These are phyloP conservation scores for Arthrobotrys conoides DNA, from an alignment of 2,329 filamentous ascomycete species.

Conservation along the genomic window DNA sequence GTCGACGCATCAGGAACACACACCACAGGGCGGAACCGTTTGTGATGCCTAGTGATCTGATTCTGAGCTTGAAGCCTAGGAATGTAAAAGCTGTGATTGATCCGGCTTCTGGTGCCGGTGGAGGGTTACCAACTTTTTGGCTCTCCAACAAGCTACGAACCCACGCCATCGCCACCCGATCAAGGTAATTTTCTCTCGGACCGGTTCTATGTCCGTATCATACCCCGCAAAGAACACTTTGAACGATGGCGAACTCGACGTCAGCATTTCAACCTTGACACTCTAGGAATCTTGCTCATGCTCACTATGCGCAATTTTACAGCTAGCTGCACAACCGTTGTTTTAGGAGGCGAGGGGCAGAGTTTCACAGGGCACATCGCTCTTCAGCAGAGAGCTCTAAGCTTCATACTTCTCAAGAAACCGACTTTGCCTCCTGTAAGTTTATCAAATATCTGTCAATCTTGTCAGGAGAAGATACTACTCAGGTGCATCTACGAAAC, in stretches of 20 bases:
- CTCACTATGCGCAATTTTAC: neutral
- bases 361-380: constrained; percentile 5
- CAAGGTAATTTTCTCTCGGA: neutral
- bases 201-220: neutral
- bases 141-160: neutral
- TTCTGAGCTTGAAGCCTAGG: neutral
- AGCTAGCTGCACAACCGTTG: constrained; percentile 2
- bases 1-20: neutral
- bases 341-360: neutral
- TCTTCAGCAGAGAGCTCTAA: constrained; percentile 24
- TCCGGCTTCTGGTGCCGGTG: neutral
- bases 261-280: neutral
- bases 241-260: neutral
- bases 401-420: neutral
- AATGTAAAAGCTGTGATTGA: neutral
- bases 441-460: constrained; percentile 14
- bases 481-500: constrained; percentile 7
- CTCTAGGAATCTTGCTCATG: neutral
- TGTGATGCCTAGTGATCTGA: neutral
- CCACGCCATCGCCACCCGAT: neutral
- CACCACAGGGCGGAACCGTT: neutral
- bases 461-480: neutral
- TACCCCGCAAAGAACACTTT: neutral
- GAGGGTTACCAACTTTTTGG: neutral
- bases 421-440: neutral